phyloP scores from a whole-genome alignment of 2,329 filamentous ascomycete genomes.

The Corinectria fuckeliana region DNA sequence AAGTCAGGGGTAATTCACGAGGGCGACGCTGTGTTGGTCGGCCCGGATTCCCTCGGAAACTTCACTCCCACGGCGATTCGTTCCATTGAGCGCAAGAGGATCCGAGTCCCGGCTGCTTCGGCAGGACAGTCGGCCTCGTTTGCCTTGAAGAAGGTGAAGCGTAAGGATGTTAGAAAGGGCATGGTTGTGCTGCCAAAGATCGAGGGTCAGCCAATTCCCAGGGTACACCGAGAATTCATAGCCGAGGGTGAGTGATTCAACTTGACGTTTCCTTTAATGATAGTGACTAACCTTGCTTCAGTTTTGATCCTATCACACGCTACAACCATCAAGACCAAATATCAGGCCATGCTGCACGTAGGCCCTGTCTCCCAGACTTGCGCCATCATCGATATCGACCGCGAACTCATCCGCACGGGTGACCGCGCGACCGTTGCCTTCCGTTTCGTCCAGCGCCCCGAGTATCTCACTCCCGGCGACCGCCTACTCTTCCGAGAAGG shows the following conservation, averaged over 20 bases:
- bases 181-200: constrained; percentile 94
- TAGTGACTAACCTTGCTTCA: constrained; percentile 38
- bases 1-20: constrained; percentile 87
- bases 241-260: constrained; percentile 66
- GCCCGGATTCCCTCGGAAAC: constrained; percentile 88
- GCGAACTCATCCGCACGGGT: constrained; percentile 92
- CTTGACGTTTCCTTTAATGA: not conserved
- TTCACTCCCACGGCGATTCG: constrained; percentile 87
- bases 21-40: constrained; percentile 88
- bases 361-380: constrained; percentile 95
- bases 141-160: constrained; percentile 82
- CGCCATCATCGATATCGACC: constrained; percentile 95
- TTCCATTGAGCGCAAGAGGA: constrained; percentile 93
- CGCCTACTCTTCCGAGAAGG: constrained; percentile 93
- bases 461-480: constrained; percentile 89
- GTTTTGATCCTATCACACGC: constrained; percentile 95
- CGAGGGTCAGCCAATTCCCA: constrained; percentile 73
- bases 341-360: constrained; percentile 98
- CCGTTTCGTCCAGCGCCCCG: constrained; percentile 90
- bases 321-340: constrained; percentile 95
- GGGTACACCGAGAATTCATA: constrained; percentile 77
- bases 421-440: constrained; percentile 95
- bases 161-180: constrained; percentile 94
- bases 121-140: constrained; percentile 95
- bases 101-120: constrained; percentile 83